Percentiles rank a stretch among this genome's conserved stretches.
phyloP scores from a whole-genome alignment of 345 rosid species.

The Brassica napus region DNA sequence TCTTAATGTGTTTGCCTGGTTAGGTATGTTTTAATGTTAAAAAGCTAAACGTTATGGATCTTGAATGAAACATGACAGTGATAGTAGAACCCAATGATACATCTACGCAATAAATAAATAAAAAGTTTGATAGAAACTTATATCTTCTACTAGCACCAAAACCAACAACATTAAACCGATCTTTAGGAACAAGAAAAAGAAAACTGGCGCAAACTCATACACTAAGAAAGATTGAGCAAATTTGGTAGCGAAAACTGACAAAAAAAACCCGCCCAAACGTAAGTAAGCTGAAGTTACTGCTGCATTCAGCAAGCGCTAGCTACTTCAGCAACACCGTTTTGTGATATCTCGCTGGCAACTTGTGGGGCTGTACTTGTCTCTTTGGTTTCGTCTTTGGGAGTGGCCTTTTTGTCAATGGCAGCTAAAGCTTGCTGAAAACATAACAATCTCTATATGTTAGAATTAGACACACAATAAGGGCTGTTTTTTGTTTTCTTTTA shows the following conservation, averaged over 20 bases:
- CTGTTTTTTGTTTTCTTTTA: not conserved
- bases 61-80: not conserved
- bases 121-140: not conserved
- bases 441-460: not conserved
- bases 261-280: not conserved
- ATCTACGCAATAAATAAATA: not conserved
- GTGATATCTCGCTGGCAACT: slow-evolving; percentile 3
- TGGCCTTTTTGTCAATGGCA: slow-evolving; percentile 9
- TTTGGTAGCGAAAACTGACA: not conserved
- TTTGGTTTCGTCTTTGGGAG: not conserved
- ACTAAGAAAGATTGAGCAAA: slow-evolving; percentile 7
- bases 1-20: not conserved
- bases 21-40: not conserved
- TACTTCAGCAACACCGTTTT: slow-evolving; percentile 2
- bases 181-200: not conserved
- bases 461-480: not conserved
- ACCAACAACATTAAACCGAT: not conserved
- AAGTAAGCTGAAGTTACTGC: not conserved
- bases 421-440: slow-evolving; percentile 16
- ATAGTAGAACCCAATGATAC: not conserved
- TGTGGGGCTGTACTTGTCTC: slow-evolving; percentile 6
- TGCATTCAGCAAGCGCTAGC: slow-evolving; percentile 13
- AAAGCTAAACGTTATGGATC: not conserved
- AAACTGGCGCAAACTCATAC: not conserved
- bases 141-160: not conserved